Evolutionary conservation across 1,284 basidiomycete genomes (phyloP).

Genomic region (Erythrobasidium hasegawianum): DNA sequence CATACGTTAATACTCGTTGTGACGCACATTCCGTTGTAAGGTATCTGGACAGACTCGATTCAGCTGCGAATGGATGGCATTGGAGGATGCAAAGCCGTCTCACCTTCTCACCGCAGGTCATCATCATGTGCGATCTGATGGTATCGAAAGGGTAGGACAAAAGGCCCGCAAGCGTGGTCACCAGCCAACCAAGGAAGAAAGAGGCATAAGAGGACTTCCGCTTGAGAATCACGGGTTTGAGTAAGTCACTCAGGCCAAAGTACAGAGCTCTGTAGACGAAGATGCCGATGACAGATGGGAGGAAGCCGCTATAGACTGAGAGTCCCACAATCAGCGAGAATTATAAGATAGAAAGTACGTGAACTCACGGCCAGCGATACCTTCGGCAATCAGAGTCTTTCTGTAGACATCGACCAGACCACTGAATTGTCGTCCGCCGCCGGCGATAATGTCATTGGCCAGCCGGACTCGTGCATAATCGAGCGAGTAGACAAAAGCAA

Average conservation of each 20-base stretch:
- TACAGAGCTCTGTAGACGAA: neutral
- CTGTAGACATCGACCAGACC: neutral
- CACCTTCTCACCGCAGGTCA: too few relatives aligned
- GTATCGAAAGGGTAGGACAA: too few relatives aligned
- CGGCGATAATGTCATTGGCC: neutral
- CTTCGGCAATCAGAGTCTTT: neutral
- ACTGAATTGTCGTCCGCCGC: neutral
- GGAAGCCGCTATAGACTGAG: conserved; percentile 3
- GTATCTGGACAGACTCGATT: too few relatives aligned
- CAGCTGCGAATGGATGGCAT: too few relatives aligned
- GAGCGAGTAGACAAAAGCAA: conserved; percentile 1
- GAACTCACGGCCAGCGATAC: neutral
- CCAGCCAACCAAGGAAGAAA: too few relatives aligned
- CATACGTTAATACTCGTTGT: too few relatives aligned
- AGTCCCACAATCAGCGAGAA: neutral
- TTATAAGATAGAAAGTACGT: neutral
- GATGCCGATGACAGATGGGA: neutral
- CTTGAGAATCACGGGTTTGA: too few relatives aligned
- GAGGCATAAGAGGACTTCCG: too few relatives aligned
- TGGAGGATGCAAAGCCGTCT: too few relatives aligned
- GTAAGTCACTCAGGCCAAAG: neutral
- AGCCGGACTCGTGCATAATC: neutral
- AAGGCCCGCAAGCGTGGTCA: too few relatives aligned
- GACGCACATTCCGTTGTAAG: too few relatives aligned
- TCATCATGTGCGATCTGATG: too few relatives aligned